Evolutionary conservation across 345 rosid genomes (phyloP).

Genomic region (Aquilaria malaccensis): DNA sequence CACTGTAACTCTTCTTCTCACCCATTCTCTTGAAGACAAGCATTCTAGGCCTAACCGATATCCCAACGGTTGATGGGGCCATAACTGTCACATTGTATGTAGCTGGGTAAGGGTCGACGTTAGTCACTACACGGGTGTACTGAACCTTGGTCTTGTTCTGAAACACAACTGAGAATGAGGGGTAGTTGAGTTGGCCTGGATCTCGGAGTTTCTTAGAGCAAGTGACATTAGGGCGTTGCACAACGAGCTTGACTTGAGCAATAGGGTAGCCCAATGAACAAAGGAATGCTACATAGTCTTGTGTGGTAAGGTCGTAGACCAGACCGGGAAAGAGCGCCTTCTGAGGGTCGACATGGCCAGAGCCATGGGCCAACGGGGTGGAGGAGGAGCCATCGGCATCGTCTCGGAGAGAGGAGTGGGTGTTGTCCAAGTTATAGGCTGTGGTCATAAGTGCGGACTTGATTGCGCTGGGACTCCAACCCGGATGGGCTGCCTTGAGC

Average conservation of each 20-base stretch:
- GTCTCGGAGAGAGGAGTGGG: conserved; percentile 49
- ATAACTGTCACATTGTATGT: conserved; percentile 36
- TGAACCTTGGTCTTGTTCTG: conserved; percentile 47
- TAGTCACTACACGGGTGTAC: conserved; percentile 66
- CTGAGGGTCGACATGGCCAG: conserved; percentile 74
- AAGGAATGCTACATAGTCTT: conserved; percentile 59
- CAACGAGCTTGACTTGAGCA: conserved; percentile 47
- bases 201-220: conserved; percentile 43
- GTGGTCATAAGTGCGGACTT: conserved; percentile 83
- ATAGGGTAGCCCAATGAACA: conserved; percentile 59
- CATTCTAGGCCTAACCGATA: conserved; percentile 43
- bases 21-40: conserved; percentile 51
- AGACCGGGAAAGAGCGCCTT: conserved; percentile 76
- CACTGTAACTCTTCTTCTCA: conserved; percentile 60
- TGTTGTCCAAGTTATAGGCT: conserved; percentile 54
- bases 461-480: conserved; percentile 76
- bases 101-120: conserved; percentile 57
- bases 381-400: conserved; percentile 48
- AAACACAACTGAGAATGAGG: conserved; percentile 75
- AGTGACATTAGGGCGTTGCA: conserved; percentile 44
- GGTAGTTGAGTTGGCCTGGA: conserved; percentile 81
- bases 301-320: conserved; percentile 53
- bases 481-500: conserved; percentile 69
- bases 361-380: conserved; percentile 56
- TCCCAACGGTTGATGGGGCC: conserved; percentile 39